Percentiles rank a stretch among this genome's conserved stretches.
Evolutionary conservation across 805 yeast genomes (phyloP).

Genomic region (Lipomyces yamanashiensis): DNA sequence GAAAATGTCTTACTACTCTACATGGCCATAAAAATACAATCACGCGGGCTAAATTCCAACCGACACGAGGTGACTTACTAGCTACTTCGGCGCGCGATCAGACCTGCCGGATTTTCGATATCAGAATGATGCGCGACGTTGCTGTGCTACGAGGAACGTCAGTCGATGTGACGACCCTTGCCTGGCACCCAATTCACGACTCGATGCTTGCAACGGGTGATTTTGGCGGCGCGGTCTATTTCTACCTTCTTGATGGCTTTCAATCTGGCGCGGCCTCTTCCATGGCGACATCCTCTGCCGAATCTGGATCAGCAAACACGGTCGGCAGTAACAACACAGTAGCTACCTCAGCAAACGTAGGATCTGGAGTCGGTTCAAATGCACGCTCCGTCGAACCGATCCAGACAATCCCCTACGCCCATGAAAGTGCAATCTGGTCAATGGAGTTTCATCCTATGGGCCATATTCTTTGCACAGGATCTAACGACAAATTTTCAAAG

Average conservation of each 20-base stretch:
- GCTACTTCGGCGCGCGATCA: constrained; percentile 91
- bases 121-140: constrained; percentile 80
- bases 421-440: constrained; percentile 89
- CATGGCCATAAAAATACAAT: constrained; percentile 95
- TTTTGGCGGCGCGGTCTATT: constrained; percentile 84
- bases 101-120: constrained; percentile 84
- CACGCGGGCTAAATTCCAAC: constrained; percentile 83
- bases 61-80: constrained; percentile 72
- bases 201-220: constrained; percentile 81
- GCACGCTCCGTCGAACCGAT: constrained; percentile 43
- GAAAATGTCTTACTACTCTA: constrained; percentile 73
- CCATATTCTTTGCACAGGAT: constrained; percentile 86
- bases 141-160: constrained; percentile 77
- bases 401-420: constrained; percentile 79
- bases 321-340: background rate
- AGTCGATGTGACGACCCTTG: constrained; percentile 78
- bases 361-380: constrained; percentile 16
- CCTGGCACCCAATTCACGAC: constrained; percentile 93
- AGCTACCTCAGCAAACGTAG: constrained; percentile 26
- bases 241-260: constrained; percentile 64
- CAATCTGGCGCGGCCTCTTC: constrained; percentile 42
- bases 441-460: constrained; percentile 94
- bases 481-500: constrained; percentile 88
- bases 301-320: constrained; percentile 2
- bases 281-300: constrained; percentile 6